phyloP scores from a whole-genome alignment of 2,329 filamentous ascomycete genomes.

The Pyrenophora teres region DNA sequence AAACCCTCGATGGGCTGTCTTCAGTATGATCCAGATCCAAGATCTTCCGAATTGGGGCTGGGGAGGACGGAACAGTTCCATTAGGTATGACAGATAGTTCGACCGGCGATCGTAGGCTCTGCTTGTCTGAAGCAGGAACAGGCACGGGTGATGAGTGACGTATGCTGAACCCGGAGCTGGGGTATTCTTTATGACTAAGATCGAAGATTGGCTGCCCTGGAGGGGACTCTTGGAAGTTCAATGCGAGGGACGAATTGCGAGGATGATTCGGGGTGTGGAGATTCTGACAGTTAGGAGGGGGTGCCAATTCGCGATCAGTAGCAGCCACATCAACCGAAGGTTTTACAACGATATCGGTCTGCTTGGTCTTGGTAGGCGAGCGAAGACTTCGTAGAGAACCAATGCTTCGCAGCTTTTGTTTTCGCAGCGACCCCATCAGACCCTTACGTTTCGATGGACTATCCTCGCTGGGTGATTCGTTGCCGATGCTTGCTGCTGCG shows the following conservation, averaged over 20 bases:
- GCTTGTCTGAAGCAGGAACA: conserved; percentile 26
- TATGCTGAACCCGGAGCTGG: conserved; percentile 23
- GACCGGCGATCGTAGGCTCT: not conserved
- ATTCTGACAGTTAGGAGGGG: conserved; percentile 1
- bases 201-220: conserved; percentile 34
- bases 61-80: conserved; percentile 36
- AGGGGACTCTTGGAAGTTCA: conserved; percentile 35
- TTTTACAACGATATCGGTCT: conserved; percentile 4
- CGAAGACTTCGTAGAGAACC: conserved; percentile 31
- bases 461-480: conserved; percentile 23
- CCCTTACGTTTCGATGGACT: conserved; percentile 35
- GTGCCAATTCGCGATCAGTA: not conserved
- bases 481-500: conserved; percentile 8
- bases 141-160: conserved; percentile 38
- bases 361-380: conserved; percentile 26
- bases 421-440: conserved; percentile 34
- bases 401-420: conserved; percentile 30
- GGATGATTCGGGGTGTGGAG: conserved; percentile 19
- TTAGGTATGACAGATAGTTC: conserved; percentile 13
- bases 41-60: conserved; percentile 33
- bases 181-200: conserved; percentile 14
- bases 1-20: not conserved
- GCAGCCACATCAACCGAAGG: not conserved
- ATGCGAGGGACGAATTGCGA: conserved; percentile 27
- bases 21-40: conserved; percentile 23